Base-by-base conservation (phyloP, 768 basidiomycete genomes). In the Lenzites betulinus region DNA sequence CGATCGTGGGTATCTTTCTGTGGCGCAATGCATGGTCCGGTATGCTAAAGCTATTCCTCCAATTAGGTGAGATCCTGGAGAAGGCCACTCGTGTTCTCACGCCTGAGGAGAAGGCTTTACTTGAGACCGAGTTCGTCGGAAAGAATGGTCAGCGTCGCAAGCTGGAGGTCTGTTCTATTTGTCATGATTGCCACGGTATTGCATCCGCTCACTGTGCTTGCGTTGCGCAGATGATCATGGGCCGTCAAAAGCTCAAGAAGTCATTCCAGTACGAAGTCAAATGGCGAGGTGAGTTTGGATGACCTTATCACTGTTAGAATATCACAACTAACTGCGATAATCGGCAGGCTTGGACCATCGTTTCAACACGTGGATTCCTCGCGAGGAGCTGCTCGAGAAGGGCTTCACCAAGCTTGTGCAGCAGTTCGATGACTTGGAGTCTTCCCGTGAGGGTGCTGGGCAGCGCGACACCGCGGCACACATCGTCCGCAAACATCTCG, bases 171-270 rank as follows among this genome's bases (percentile, higher is more conserved):
- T 47, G 79, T 69, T 66, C 39, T 41, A 44, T 57, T 42, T 41
- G 46, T n/a, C 38, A 47, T 20, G 8, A 15, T 54, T 38, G 26
- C 51, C 25, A 28, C 16, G 12, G 26, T 16, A 51, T 41, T 22
- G 20, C 35, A 13, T 43, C 8, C 30, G 16, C 58, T 62, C 18
- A 56, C 47, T 7, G 42, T 64, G 49, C 36, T 44, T 51, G 5
- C 8, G 26, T 39, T 54, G 7, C 49, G 36, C 58, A 93, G 90
- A 72, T 92, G 70, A 80, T 95, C 67, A 88, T 96, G 85, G 95
- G 95, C 69, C 89, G 95, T 54, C 94, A 96, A 81, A 98, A 98
- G 78, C 81, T 95, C 71, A 98, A 98, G 79, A 97, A 97, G 79
- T 84, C 88, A 23, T 86, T 94, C 77, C 93, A 90, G 72, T 98